Evolutionary conservation across 73 alveolate species (phyloP), one percentile per base, ranked within the genome.

Genomic region (Paramecium caudatum): DNA sequence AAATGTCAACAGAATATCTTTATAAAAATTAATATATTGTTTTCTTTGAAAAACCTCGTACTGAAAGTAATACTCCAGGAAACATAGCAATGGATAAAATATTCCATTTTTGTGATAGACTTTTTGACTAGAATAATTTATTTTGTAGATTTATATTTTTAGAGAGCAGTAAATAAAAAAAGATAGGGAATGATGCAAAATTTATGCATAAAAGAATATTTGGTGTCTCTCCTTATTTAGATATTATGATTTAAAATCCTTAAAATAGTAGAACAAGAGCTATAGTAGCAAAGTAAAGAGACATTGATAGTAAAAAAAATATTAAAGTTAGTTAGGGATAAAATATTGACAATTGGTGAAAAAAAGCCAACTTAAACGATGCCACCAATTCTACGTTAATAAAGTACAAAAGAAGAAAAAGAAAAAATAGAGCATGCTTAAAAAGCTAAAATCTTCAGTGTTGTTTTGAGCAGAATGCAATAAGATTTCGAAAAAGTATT

Each of bases 231-330:
- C 88, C 88, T 15, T 74, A 41, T 74, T 45, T 74, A 41, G 88
- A 74, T 41, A 21, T 74, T 2, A 36, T 74, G 62, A 41, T 74
- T 19, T 43, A 37, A 27, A 74, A 74, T 39, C 88, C 88, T 21
- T 74, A 74, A 74, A 74, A 74, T 43, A 45, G 88, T 41, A n/a
- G 88, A 37, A 74, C 88, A 3, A 74, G 88, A 43, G 62, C 88
- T 3, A 74, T 74, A 8, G 55, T 74, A 43, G 88, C 88, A 2
- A 74, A 74, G 19, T 19, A 74, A 74, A 37, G 88, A 34, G 88
- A 74, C 19, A 74, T 74, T 16, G 88, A 74, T 16, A 74, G 88
- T 74, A 74, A 36, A 41, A 39, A 12, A 39, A 9, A 41, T 10
- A 15, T 3, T 5, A 8, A 16, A 15, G 13, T 74, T 21, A 74